phyloP scores from a whole-genome alignment of 2,329 filamentous ascomycete species.

The Claviceps sp. region DNA sequence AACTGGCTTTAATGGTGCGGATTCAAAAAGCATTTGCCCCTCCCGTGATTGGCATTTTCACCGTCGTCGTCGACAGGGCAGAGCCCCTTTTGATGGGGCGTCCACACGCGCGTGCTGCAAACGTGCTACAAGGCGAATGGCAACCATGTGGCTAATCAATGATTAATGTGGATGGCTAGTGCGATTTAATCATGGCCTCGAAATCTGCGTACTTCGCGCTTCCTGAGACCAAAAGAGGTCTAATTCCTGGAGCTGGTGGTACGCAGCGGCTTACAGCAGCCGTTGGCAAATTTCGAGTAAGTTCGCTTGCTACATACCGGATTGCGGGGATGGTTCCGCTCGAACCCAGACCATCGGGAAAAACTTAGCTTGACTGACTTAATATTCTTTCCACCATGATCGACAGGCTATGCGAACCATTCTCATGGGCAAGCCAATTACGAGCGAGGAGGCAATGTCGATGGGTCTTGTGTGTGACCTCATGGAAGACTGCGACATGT shows the following conservation, averaged over 20 bases:
- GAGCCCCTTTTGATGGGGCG: neutral
- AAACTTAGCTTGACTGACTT: neutral
- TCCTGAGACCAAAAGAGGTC: conserved; percentile 26
- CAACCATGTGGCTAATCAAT: conserved; percentile 4
- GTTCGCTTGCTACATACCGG: conserved; percentile 5
- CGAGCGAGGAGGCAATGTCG: conserved; percentile 13
- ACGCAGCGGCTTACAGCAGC: conserved; percentile 26
- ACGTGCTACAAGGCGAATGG: neutral
- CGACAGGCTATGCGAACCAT: conserved; percentile 18
- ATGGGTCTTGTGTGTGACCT: conserved; percentile 15
- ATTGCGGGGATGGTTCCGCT: neutral
- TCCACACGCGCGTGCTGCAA: neutral
- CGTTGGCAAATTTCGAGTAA: conserved; percentile 27
- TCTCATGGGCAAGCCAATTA: conserved; percentile 15
- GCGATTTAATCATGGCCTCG: conserved; percentile 26
- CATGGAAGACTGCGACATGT: conserved; percentile 13
- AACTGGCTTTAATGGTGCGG: conserved; percentile 32
- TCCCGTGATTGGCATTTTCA: neutral
- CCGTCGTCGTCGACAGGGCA: neutral
- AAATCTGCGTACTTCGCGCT: conserved; percentile 23
- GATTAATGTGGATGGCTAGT: conserved; percentile 13
- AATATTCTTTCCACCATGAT: neutral
- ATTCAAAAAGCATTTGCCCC: neutral
- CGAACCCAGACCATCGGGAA: neutral
- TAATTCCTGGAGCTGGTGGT: conserved; percentile 27